Base-by-base conservation (phyloP, 2,329 filamentous ascomycete species). In the Venturia pyrina region DNA sequence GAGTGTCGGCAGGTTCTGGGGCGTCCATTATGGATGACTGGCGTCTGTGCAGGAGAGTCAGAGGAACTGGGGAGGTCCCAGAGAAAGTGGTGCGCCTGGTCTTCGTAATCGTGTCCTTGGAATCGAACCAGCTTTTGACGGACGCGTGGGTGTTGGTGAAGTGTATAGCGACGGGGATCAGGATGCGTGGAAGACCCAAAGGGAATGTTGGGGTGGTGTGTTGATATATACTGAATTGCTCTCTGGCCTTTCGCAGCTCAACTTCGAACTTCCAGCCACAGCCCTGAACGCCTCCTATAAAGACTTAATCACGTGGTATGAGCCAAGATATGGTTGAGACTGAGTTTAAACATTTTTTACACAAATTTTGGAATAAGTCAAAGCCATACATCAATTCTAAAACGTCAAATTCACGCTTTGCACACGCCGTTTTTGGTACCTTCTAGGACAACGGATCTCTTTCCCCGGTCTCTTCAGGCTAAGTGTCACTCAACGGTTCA, bases 1-100 rank as follows among this genome's bases (percentile, higher is more conserved):
- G 91, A 78, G 91, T 96, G 80, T 96, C 91, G 21, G 43, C 61
- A 69, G 91, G 88, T 81, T 96, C 91, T 68, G 88, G 84, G 73
- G 87, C 87, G 81, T 97, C 91, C 93, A 96, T 96, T 67, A 70
- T 76, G 70, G 72, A 67, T 48, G 57, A 7, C 13, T 59, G 53
- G 53, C 53, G 53, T 37, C 37, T 59, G 17, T 59, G 53, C 7
- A 59, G 28, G 53, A 59, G 53, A n/a, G 53, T 59, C 15, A 59
- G 28, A 59, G 53, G 53, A 37, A 59, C 53, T 59, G 53, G 53
- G 32, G 28, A 34, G 6, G 28, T 59, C 5, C 53, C 53, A 59
- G 53, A 37, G 53, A 59, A 59, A 37, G 53, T 59, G 7, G 53
- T 59, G 53, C 53, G 53, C 53, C 53, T 59, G 15, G 53, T 59